Base-by-base conservation (phyloP, 1,284 basidiomycete species). In the Fomitopsis pinicola region DNA sequence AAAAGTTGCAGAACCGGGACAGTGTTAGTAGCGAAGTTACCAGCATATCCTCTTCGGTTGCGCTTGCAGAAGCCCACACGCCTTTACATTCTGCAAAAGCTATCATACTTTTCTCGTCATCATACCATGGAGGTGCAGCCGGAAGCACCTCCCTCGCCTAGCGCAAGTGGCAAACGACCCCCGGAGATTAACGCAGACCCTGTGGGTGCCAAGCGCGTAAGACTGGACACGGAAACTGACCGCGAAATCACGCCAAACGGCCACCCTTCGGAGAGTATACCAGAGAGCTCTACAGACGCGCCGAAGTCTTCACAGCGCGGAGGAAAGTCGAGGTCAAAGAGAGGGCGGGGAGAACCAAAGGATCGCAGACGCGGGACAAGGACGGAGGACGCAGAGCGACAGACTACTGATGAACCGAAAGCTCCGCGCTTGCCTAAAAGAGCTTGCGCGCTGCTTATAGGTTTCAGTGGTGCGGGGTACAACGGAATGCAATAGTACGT, bases 401-500 rank as follows among this genome's bases (percentile, higher is more conserved):
- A 35, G 60, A 69, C 65, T 48, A 66, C 60, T 7, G 70, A 68
- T 15, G 71, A 69, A 10, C 70, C 73, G 8, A 79, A 76, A 61
- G 71, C 68, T 0, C 81, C 79, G 26, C 80, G 90, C 40, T 75
- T 89, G 22, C 89, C 92, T 5, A 94, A 94, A 72, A 81, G 87
- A 62, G 83, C 85, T 72, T 86, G 85, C 57, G 91, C 89, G 1
- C 70, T 94, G 58, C 76, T 92, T 50, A 80, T 94, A 45, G 91
- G 91, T 3, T 93, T 92, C 67, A 91, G 89, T 72, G 91, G 90
- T 8, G 85, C 88, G 3, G 88, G 90, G 0, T 98, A 91, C 74
- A 91, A 85, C 68, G 97, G 97, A 30, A 97, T 98, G 88, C 97
- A 99, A 77, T 93, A 97, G 95, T 97, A 73, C 72, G 91, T 81